phyloP scores from a whole-genome alignment of 192 early-diverging fungal species.

The Backusella luteola region DNA sequence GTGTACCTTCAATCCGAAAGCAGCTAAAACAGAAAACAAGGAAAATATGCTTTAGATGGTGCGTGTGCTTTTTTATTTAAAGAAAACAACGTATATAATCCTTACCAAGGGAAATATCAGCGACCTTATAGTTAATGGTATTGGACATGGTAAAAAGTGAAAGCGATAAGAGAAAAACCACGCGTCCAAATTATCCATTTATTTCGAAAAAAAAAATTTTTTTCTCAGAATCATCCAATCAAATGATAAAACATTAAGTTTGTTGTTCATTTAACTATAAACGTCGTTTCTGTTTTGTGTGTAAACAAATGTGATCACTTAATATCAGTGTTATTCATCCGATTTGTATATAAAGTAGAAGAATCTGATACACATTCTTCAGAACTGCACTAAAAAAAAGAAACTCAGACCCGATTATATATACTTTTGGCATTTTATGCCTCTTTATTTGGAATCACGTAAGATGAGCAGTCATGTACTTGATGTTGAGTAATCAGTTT shows the following conservation, averaged over 20 bases:
- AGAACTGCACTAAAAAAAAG: neutral
- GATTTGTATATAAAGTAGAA: neutral
- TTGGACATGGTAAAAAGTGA: neutral
- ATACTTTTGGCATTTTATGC: neutral
- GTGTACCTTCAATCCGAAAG: conserved; percentile 97
- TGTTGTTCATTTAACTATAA: neutral
- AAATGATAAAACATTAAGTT: neutral
- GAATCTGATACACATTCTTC: neutral
- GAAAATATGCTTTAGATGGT: neutral
- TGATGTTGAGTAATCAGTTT: neutral
- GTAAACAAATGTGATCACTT: neutral
- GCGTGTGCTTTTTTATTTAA: neutral
- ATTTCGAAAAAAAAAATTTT: conserved; percentile 4
- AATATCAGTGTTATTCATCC: neutral
- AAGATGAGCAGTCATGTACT: neutral
- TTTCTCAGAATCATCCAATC: neutral
- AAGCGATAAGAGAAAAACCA: neutral
- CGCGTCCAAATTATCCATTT: neutral
- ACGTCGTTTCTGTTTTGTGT: neutral
- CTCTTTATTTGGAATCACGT: neutral
- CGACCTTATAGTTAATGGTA: conserved; percentile 52
- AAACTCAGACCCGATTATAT: neutral
- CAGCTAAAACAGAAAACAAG: conserved; percentile 47
- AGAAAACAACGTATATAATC: conserved; percentile 41
- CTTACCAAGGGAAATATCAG: conserved; percentile 90